Conservation (phyloP, 768 basidiomycete species). For the Boletus rufocinnamomeus region DNA sequence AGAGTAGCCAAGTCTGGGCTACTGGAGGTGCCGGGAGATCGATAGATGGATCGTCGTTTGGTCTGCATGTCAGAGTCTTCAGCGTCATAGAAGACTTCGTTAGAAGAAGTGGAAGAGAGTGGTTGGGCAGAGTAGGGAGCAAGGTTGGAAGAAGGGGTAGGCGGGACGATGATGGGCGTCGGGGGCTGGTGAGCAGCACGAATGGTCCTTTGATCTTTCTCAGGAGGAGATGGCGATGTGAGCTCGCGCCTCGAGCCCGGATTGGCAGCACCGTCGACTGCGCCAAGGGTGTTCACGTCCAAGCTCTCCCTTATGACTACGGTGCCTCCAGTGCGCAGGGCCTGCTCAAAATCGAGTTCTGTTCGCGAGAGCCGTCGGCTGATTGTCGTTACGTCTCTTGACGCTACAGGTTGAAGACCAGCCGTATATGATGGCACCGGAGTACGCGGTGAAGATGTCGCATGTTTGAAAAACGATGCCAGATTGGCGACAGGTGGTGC, state of each 20-base stretch:
- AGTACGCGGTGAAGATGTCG: constrained; percentile 46
- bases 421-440: constrained; percentile 49
- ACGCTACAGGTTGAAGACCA: constrained; percentile 58
- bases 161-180: constrained; percentile 64
- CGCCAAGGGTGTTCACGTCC: constrained; percentile 68
- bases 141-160: constrained; percentile 59
- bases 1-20: constrained; percentile 91
- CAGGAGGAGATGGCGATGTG: constrained; percentile 43
- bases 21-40: constrained; percentile 85
- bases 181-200: constrained; percentile 46
- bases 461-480: constrained; percentile 66
- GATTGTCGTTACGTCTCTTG: constrained; percentile 45
- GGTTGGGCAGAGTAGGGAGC: constrained; percentile 36
- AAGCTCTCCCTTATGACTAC: constrained; percentile 68
- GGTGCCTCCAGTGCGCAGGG: constrained; percentile 65
- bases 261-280: constrained; percentile 43
- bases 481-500: constrained; percentile 44
- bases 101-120: constrained; percentile 49
- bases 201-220: constrained; percentile 39
- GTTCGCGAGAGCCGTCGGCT: constrained; percentile 66
- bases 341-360: constrained; percentile 83
- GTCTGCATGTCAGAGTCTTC: constrained; percentile 69
- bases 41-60: constrained; percentile 83
- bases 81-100: constrained; percentile 63
- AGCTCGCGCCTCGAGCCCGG: constrained; percentile 33